Conservation (phyloP, 306 rosid genomes). For the Trichosanthes truncata region DNA sequence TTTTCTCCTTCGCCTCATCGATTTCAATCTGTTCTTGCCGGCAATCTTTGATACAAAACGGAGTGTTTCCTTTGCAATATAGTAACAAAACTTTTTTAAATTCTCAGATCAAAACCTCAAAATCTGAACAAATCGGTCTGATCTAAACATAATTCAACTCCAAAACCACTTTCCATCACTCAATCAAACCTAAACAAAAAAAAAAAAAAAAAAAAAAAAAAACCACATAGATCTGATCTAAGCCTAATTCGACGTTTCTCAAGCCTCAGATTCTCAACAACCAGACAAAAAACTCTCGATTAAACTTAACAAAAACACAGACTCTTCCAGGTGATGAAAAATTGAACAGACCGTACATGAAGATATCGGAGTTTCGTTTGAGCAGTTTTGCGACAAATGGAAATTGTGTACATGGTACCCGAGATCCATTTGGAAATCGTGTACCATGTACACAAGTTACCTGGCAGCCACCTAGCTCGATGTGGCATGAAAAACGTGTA, state of each 20-base stretch:
- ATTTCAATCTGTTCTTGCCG: constrained; percentile 74
- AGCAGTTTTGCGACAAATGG: constrained; percentile 64
- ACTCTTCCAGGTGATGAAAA: neutral
- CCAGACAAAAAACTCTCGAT: neutral
- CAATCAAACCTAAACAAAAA: neutral
- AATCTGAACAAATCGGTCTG: neutral
- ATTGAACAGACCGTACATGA: constrained; percentile 65
- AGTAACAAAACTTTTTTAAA: neutral
- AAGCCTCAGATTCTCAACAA: neutral
- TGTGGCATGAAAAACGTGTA: too few relatives aligned
- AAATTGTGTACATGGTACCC: too few relatives aligned
- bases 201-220: neutral
- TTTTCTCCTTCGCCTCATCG: constrained; percentile 63
- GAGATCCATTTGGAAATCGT: too few relatives aligned
- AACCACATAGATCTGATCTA: neutral
- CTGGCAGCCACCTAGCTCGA: too few relatives aligned
- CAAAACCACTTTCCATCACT: neutral
- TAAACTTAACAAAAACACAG: neutral
- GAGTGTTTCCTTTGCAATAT: constrained; percentile 76
- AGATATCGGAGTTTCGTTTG: constrained; percentile 60
- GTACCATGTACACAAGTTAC: too few relatives aligned
- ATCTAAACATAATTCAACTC: neutral
- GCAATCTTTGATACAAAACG: constrained; percentile 91
- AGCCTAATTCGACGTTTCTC: neutral
- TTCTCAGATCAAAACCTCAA: constrained; percentile 16